Evolutionary conservation across 2,329 filamentous ascomycete species (phyloP), one percentile per base, ranked within the genome.

Genomic region (Fusarium xylarioides): DNA sequence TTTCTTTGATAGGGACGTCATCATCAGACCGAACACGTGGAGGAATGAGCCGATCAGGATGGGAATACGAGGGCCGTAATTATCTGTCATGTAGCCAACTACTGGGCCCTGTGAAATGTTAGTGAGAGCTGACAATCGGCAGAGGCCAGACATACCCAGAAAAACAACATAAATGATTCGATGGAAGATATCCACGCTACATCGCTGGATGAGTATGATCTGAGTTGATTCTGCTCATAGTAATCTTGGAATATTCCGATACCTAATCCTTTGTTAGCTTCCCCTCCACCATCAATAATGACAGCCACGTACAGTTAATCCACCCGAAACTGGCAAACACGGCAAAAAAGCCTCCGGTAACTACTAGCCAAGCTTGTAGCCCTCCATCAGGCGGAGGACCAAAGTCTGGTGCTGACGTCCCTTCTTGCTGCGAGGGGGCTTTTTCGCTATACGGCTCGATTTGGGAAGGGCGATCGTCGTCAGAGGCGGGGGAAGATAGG

Each of bases 1-100:
- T 30, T 83, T 56, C 0, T 66, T 80, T 5, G 77, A 76, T 16
- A 92, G 78, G 9, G 85, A 87, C 0, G 88, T 85, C 89, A 91
- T 91, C 88, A 92, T 91, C 5, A 92, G 76, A 7, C 88, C 87
- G 58, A 91, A 87, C 15, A 92, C 85, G 61, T 91, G 87, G 28
- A 90, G 77, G 52, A 90, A 82, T 0, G 85, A 86, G 11, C 89
- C 89, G 21, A 80, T 75, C 0, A 88, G 47, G 1, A 91, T 77
- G 0, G 93, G 81, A 43, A 82, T 85, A n/a, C 86, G 85, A 0
- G 91, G 90, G 0, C 91, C 91, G 63, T 89, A 88, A 63, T 85
- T 87, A 75, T 93, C 92, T 71, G 87, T 92, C 2, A 91, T 69
- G 34, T 85, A 86, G 2, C 91, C 91, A 19, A 91, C 86, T 12